Conservation (phyloP, 768 basidiomycete genomes). For the Nevesoporus exiguus region DNA sequence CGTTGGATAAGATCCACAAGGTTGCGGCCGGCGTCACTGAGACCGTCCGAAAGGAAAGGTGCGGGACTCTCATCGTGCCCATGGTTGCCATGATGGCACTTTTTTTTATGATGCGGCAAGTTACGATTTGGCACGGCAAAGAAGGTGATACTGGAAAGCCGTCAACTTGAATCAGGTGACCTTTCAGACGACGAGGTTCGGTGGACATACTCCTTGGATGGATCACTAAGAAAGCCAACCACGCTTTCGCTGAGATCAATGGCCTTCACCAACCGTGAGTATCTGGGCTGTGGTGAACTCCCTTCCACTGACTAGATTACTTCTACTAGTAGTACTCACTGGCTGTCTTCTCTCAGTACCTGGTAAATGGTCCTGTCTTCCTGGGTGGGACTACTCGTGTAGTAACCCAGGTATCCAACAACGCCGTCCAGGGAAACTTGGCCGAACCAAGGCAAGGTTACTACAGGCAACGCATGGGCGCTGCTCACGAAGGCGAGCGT, state of each 20-base stretch:
- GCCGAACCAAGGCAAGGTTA: constrained; percentile 24
- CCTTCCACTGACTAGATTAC: background rate
- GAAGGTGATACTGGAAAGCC: constrained; percentile 11
- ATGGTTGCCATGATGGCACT: background rate
- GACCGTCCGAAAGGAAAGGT: background rate
- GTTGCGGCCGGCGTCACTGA: background rate
- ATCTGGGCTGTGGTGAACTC: constrained; percentile 1
- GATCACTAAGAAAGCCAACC: constrained; percentile 9
- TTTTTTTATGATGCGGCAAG: constrained; percentile 1
- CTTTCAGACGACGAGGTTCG: background rate
- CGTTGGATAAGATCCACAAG: constrained; percentile 10
- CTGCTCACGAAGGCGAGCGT: constrained; percentile 11
- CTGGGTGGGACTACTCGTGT: background rate
- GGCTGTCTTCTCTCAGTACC: constrained; percentile 10
- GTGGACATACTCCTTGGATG: constrained; percentile 8
- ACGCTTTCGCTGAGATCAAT: constrained; percentile 15
- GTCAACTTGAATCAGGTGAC: background rate
- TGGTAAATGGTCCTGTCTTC: constrained; percentile 11
- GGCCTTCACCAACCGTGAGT: constrained; percentile 12
- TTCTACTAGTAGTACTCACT: constrained; percentile 5
- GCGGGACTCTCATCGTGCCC: background rate
- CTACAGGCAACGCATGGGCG: constrained; percentile 17
- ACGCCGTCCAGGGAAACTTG: constrained; percentile 17
- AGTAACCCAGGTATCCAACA: constrained; percentile 3
- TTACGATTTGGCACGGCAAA: constrained; percentile 9